A percentile compares a stretch with the other conserved stretches of the same genome.
phyloP scores from a whole-genome alignment of 768 basidiomycete species.

The Tricholomella constricta region DNA sequence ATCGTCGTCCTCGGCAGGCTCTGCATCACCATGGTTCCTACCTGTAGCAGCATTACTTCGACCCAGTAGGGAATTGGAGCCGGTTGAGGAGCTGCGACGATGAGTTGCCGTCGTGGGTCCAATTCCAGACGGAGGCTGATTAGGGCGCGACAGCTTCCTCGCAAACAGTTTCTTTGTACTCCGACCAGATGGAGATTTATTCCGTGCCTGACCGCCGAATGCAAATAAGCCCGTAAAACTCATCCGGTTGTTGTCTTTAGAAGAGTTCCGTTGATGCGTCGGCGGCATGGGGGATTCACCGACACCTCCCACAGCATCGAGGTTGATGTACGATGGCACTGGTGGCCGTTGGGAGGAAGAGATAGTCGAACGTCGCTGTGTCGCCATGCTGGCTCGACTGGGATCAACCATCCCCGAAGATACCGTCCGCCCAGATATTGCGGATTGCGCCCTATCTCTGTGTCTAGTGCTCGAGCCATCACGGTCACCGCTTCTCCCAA shows the following conservation, averaged over 20 bases:
- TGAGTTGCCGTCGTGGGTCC: conserved; percentile 3
- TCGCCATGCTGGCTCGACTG: conserved; percentile 28
- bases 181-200: neutral
- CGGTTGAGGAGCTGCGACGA: conserved; percentile 19
- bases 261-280: conserved; percentile 25
- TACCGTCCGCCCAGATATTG: conserved; percentile 40
- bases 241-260: conserved; percentile 37
- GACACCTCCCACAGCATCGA: conserved; percentile 57
- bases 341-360: conserved; percentile 35
- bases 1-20: conserved; percentile 39
- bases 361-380: conserved; percentile 37
- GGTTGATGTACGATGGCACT: conserved; percentile 43
- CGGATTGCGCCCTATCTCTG: conserved; percentile 41
- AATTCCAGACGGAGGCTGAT: neutral
- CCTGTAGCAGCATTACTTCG: neutral
- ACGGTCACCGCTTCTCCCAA: conserved; percentile 10
- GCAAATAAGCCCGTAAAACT: conserved; percentile 58
- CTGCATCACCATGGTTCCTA: conserved; percentile 3
- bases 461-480: conserved; percentile 26
- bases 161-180: conserved; percentile 1
- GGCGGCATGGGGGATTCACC: conserved; percentile 62
- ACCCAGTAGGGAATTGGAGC: conserved; percentile 12
- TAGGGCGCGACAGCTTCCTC: conserved; percentile 3
- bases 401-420: conserved; percentile 42
- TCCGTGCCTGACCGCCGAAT: conserved; percentile 36